phyloP scores from a whole-genome alignment of 306 rosid species.

The Castanea mollissima region DNA sequence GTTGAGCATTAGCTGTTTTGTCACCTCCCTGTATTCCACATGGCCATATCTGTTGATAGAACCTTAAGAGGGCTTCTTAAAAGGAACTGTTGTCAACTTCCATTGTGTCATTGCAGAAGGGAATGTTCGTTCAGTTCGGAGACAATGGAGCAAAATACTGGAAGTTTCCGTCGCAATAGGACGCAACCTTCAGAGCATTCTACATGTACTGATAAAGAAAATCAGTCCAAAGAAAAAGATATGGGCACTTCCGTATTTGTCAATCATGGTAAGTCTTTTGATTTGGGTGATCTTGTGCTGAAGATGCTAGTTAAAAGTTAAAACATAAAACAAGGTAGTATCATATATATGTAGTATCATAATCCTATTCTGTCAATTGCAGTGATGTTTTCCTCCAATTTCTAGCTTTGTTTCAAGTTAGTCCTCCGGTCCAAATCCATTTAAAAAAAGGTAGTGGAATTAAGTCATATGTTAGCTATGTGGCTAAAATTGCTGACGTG shows the following conservation, averaged over 20 bases:
- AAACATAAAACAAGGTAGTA: not conserved
- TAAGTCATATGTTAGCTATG: too few species aligned
- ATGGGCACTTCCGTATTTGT: constrained; percentile 48
- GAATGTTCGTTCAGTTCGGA: constrained; percentile 46
- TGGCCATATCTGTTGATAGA: constrained; percentile 3
- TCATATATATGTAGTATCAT: too few species aligned
- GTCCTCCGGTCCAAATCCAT: too few species aligned
- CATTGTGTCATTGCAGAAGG: constrained; percentile 20
- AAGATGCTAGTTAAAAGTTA: not conserved
- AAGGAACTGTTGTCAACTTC: not conserved
- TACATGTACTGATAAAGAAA: constrained; percentile 45
- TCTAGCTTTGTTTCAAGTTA: too few species aligned
- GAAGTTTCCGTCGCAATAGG: constrained; percentile 52
- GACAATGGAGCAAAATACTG: constrained; percentile 54
- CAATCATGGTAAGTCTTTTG: constrained; percentile 65
- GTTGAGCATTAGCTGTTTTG: not conserved
- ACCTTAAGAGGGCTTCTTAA: not conserved
- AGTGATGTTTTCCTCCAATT: too few species aligned
- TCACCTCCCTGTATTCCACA: constrained; percentile 11
- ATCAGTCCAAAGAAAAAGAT: constrained; percentile 49
- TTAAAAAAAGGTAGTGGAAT: too few species aligned
- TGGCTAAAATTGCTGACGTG: too few species aligned
- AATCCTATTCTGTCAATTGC: too few species aligned
- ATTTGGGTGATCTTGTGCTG: not conserved
- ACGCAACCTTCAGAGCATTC: constrained; percentile 49